These are phyloP conservation scores for Diplocarpon rosae DNA, from an alignment of 2,329 filamentous ascomycete species.

Conservation along the genomic window DNA sequence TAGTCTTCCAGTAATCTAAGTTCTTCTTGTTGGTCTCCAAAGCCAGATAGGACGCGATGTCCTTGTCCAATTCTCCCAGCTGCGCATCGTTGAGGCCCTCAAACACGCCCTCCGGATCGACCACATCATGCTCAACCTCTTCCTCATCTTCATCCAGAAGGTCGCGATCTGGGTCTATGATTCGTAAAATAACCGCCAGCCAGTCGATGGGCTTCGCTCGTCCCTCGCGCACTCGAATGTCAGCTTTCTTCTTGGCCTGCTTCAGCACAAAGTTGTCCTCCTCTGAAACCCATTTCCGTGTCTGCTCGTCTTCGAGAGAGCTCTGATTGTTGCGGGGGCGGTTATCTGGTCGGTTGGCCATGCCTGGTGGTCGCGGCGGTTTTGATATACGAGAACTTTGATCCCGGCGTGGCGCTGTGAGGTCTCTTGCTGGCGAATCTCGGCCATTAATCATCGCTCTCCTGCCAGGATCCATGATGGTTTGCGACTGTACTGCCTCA, in stretches of 20 bases:
- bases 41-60: slow-evolving; percentile 68
- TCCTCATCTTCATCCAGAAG: slow-evolving; percentile 71
- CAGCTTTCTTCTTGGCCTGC: slow-evolving; percentile 96
- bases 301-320: slow-evolving; percentile 55
- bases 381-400: slow-evolving; percentile 46
- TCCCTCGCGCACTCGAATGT: slow-evolving; percentile 83
- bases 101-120: slow-evolving; percentile 72
- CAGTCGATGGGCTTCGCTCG: slow-evolving; percentile 89
- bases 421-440: slow-evolving; percentile 35
- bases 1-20: slow-evolving; percentile 83
- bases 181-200: slow-evolving; percentile 80
- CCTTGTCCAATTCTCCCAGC: slow-evolving; percentile 66
- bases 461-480: slow-evolving; percentile 25
- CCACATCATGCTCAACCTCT: slow-evolving; percentile 62
- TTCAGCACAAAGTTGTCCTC: slow-evolving; percentile 94
- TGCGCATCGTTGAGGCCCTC: slow-evolving; percentile 57
- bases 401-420: slow-evolving; percentile 46
- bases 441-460: slow-evolving; percentile 24
- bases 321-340: slow-evolving; percentile 22
- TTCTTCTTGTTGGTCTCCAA: slow-evolving; percentile 72
- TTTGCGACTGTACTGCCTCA: not conserved
- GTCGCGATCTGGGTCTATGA: slow-evolving; percentile 76
- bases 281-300: slow-evolving; percentile 76
- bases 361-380: slow-evolving; percentile 26
- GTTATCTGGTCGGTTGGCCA: slow-evolving; percentile 21